Evolutionary conservation across 148 eudicot species (phyloP), one percentile per base, ranked within the genome.

Genomic region (Dysphania ambrosioides): DNA sequence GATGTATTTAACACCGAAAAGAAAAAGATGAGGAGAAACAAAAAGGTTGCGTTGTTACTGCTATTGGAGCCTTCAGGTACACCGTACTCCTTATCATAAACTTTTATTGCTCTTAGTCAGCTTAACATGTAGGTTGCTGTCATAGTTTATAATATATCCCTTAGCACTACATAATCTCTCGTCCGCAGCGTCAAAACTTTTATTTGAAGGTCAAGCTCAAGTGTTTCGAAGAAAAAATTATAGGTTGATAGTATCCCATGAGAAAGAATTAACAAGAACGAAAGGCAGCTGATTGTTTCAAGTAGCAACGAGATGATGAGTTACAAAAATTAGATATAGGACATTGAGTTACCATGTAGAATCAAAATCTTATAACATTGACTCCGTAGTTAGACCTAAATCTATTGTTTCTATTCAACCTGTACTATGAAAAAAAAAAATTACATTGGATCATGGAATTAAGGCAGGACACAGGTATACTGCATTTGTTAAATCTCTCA

Each of bases 221-320:
- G 3, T n/a, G n/a, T n/a, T n/a, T n/a, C n/a, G n/a, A n/a, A n/a
- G n/a, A n/a, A n/a, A n/a, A n/a, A n/a, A n/a, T n/a, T n/a, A n/a
- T n/a, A n/a, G n/a, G n/a, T n/a, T n/a, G n/a, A n/a, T n/a, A 55
- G 5, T 34, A 31, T n/a, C 19, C 23, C 64, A 55, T 23, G 74
- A 53, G 18, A 16, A 55, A 26, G n/a, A 58, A 34, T 16, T 4
- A 19, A 8, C 23, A 34, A 35, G 1, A 18, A 4, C 3, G 34
- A 7, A 36, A 38, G 13, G 8, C n/a, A n/a, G 32, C 27, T 7
- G 68, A 34, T 40, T 66, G 40, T 13, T 16, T 1, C 31, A 40
- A 24, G 8, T 24, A 69, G 44, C 27, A 68, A 41, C 60, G 64
- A 38, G 40, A 59, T 64, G 24, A 36, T 47, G 78, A 60, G 73